Conservation (phyloP, 2,329 filamentous ascomycete genomes). For the Penicillium sp. region DNA sequence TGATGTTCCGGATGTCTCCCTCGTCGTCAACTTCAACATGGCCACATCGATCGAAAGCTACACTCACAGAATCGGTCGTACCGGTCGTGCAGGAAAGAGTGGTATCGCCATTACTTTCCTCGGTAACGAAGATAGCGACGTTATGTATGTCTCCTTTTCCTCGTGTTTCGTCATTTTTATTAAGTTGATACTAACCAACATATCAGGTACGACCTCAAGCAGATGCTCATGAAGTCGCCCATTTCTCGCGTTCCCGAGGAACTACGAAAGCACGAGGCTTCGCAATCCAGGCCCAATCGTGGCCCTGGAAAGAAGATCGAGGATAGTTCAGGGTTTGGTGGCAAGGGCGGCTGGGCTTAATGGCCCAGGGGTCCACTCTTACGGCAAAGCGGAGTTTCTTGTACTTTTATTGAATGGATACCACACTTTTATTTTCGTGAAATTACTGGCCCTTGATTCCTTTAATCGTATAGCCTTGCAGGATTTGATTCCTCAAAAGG, state of each 20-base stretch:
- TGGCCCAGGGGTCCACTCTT: not conserved
- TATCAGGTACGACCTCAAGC: conserved; percentile 75
- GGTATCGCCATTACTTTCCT: conserved; percentile 96
- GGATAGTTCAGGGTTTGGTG: conserved; percentile 37
- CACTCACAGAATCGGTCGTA: conserved; percentile 94
- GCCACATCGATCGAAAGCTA: conserved; percentile 88
- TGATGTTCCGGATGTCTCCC: conserved; percentile 87
- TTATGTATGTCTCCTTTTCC: conserved; percentile 59
- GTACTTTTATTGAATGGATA: not conserved
- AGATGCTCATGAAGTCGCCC: conserved; percentile 89
- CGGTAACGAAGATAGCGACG: conserved; percentile 83
- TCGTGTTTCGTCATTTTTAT: not conserved
- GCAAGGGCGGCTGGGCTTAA: conserved; percentile 37
- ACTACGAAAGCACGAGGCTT: conserved; percentile 80
- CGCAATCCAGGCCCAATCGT: conserved; percentile 73
- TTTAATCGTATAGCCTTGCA: not conserved
- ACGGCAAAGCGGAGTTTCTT: not conserved
- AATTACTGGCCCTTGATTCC: not conserved
- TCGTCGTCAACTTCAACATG: conserved; percentile 99
- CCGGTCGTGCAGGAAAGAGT: conserved; percentile 93
- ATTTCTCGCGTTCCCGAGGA: conserved; percentile 92
- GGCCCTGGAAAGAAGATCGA: conserved; percentile 51
- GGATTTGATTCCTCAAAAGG: too few relatives aligned
- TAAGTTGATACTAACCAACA: conserved; percentile 16
- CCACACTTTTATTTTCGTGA: not conserved